Base-by-base conservation (phyloP, 208 protist genomes). In the Crithidia brevicula region DNA sequence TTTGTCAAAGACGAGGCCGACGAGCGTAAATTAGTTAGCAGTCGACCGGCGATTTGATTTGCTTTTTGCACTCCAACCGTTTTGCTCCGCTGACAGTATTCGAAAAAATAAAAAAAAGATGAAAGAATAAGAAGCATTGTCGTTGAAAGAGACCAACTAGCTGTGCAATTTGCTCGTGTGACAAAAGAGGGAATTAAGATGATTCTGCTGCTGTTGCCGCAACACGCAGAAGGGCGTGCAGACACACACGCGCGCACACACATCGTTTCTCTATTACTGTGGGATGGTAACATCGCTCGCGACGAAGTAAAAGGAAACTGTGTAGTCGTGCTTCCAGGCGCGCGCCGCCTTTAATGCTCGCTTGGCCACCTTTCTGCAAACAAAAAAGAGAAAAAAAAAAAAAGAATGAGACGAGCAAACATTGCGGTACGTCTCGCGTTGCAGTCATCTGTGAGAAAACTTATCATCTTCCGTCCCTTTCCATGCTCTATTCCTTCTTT, bases 351-450 rank as follows among this genome's bases (percentile, higher is more conserved):
- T 16, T 40, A 7, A 2, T 13, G 15, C 10, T 13, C 15, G 15
- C 36, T 40, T 40, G 36, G 8, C 8, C 20, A 4, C 9, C 0
- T 42, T 9, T 46, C 16, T 45, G 28, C 50, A 34, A 8, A 27
- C 4, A 42, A 43, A 46, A 9, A 18, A 34, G 33, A 65, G 34
- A 43, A 36, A 71, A 70, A 63, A 58, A 5, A 57, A 38, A 67
- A 23, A 46, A 61, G 50, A 42, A 67, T n/a, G n/a, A n/a, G n/a
- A n/a, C n/a, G 2, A 67, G 16, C 30, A 38, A 57, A 23, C 18
- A 38, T 27, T 20, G 16, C 45, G 11, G 42, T 30, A 27, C 46
- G 1, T 33, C 50, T 53, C n/a, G n/a, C n/a, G n/a, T n/a, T n/a
- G n/a, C n/a, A n/a, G n/a, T n/a, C n/a, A n/a, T n/a, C n/a, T n/a